These are phyloP conservation scores for Acanthamoeba rhysodes DNA, from an alignment of 208 protist genomes.

Conservation along the genomic window DNA sequence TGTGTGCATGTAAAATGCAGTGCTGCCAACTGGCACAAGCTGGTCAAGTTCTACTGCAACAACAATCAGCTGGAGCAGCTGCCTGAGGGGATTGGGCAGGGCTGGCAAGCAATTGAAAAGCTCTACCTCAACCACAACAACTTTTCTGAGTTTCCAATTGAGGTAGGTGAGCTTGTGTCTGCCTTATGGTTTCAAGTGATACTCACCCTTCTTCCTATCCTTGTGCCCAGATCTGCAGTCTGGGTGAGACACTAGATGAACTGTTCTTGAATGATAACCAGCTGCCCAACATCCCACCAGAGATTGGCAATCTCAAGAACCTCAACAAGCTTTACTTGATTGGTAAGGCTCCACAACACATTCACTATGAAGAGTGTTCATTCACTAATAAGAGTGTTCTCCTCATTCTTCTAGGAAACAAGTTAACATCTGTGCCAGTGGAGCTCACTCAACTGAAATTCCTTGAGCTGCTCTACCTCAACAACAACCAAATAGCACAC, in stretches of 20 bases:
- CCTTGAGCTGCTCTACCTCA: conserved; percentile 52
- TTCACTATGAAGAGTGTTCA: not conserved
- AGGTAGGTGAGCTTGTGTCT: not conserved
- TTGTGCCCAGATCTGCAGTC: not conserved
- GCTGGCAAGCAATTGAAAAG: conserved; percentile 18
- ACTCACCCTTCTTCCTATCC: not conserved
- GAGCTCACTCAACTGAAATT: conserved; percentile 43
- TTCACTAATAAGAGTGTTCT: not conserved
- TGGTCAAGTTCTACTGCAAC: conserved; percentile 63
- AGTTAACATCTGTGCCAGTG: not conserved
- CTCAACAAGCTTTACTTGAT: conserved; percentile 45
- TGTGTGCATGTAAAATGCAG: not conserved
- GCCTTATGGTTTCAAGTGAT: not conserved
- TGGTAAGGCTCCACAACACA: not conserved
- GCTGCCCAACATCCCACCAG: not conserved
- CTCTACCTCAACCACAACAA: conserved; percentile 59
- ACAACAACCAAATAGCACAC: not conserved
- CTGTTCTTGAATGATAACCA: conserved; percentile 39
- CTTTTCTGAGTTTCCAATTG: not conserved
- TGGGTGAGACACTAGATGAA: conserved; percentile 32
- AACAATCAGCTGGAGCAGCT: conserved; percentile 17
- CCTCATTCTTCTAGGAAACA: not conserved
- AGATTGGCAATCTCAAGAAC: conserved; percentile 41
- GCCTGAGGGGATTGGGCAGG: not conserved
- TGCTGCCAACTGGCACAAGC: not conserved